Base-by-base conservation (phyloP, 495 filamentous ascomycete genomes). In the Pyrenula massariospora region DNA sequence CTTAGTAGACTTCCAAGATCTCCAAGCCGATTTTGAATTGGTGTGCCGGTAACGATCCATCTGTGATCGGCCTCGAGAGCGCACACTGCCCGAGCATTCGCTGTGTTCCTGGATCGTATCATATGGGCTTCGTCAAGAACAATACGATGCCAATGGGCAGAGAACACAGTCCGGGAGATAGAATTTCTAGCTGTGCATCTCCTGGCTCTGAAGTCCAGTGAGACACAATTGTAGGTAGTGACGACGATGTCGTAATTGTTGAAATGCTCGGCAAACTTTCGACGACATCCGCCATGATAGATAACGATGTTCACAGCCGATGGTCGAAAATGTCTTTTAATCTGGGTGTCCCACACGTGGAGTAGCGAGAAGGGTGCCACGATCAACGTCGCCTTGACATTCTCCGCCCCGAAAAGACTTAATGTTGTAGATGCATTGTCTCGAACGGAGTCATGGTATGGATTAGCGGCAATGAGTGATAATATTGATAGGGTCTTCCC, bases 81-180 rank as follows among this genome's bases (percentile, higher is more conserved):
- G 87, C 21, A 83, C 67, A 22, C 83, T 2, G 93, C 90, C 15
- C 91, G 87, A 57, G 86, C 85, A 64, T 83, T 92, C 10, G 91
- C 81, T 53, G 88, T 89, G 58, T 52, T 24, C 50, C 10, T 19
- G 8, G 80, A 89, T 57, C 95, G 91, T 25, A 96, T 80, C 86
- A 95, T 95, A 65, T 98, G 93, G 1, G 91, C 93, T 68, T 96
- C 93, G 64, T 98, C 93, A 2, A 96, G 79, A 58, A 89, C 91
- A 1, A 96, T 82, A 25, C 93, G 80, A 89, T 90, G 95, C 92
- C 93, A 98, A 10, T 73, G 81, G 2, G 95, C 77, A 25, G 84
- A 75, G 25, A 88, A 80, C 10, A 98, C 91, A 2, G 88, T 89
- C 23, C 78, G 82, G 42, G 11, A 48, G 42, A 19, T 21, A 20